Base-by-base conservation (phyloP, 2,329 filamentous ascomycete genomes). In the Stemphylium beticola region DNA sequence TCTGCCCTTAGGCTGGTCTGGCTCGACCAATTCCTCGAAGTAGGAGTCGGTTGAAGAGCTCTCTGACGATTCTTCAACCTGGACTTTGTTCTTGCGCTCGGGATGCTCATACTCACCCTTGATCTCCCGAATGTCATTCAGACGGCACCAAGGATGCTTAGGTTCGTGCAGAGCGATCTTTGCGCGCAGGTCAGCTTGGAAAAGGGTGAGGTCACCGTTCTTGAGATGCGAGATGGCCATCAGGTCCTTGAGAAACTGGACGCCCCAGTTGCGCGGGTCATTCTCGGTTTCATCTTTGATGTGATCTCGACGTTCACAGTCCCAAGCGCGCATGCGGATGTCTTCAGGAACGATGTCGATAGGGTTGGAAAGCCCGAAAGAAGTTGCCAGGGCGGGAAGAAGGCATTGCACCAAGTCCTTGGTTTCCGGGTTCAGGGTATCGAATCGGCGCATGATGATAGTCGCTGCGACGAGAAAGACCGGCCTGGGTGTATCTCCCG, bases 251-350 rank as follows among this genome's bases (percentile, higher is more conserved):
- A 74, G 66, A n/a, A 74, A 73, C 48, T 73, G 70, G 12, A 74
- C 69, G 14, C 71, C 72, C 72, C 72, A 74, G 49, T 74, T 72
- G 34, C 72, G 70, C 4, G 69, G 64, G 38, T 74, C 70, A 26
- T 73, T 65, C 53, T 74, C 72, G 0, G 70, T 64, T 53, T 73
- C 29, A 45, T 65, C 57, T 41, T 66, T 68, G 61, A 73, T 72
- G 50, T 74, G 70, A 15, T 74, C 70, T 17, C 69, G 66, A 12
- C 69, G 61, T 22, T 73, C 70, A 31, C 68, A 70, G 55, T 74
- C 72, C 69, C 71, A 74, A 8, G 57, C 54, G n/a, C 72, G 70
- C 71, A 74, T 74, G 39, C 71, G 69, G 31, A 74, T 74, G n/a
- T 74, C 68, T 24, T 66, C 53, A 1, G 71, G 72, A 26, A 74